Base-by-base conservation (phyloP, 495 filamentous ascomycete genomes). In the Podospora pseudocomata region DNA sequence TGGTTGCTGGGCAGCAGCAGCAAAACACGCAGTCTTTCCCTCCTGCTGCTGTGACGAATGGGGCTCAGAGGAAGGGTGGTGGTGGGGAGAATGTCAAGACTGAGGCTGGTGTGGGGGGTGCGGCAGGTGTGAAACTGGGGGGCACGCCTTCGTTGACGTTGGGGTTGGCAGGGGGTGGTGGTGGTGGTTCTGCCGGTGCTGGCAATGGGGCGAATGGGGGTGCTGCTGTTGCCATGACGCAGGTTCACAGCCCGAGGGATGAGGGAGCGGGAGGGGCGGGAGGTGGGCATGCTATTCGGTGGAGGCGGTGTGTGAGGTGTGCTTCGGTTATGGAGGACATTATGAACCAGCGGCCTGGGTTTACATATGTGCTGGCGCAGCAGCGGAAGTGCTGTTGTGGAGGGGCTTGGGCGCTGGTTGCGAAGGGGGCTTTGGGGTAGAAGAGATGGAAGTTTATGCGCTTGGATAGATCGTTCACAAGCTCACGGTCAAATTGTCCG, bases 311-410 rank as follows among this genome's bases (percentile, higher is more conserved):
- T 70, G 82, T 84, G 19, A 77, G 88, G 63, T 92, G 89, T 73
- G 83, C 81, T 1, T 81, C 82, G 26, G 81, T 88, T 19, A 90
- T 88, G 86, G 89, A 89, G 76, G 89, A 91, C 75, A 67, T 86
- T 15, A 67, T 71, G 34, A 76, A 64, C 16, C 69, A 75, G 20
- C 80, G 77, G 63, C 78, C 78, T 3, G 79, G 79, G 15, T 77
- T 83, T 55, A 77, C 78, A 44, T 88, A 85, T 77, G 71, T 88
- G 66, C 69, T 84, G 49, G 78, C 80, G 65, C 83, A 84, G 78
- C 84, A 86, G 69, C 74, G 79, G 64, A 75, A 79, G 63, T 88
- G 86, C 66, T 77, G 78, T 63, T 88, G 86, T 69, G 80, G 80
- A 2, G 85, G 84, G 4, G 76, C 76, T 59, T 84, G 84, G 81